Base-by-base conservation (phyloP, 1,284 basidiomycete species). In the Boletus semigastroideus region DNA sequence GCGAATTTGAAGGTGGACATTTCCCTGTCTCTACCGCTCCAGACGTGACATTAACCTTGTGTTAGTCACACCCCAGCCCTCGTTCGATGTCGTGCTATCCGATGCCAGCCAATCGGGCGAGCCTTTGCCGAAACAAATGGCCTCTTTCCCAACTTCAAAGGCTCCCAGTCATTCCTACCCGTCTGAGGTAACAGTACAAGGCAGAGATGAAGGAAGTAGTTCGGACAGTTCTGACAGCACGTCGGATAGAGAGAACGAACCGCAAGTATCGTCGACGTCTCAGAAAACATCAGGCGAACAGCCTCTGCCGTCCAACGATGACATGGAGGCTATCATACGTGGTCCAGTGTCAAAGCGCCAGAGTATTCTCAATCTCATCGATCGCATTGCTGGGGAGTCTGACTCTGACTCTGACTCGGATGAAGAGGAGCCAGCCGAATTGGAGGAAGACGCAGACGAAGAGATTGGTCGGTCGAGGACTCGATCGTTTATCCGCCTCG, bases 261-360 rank as follows among this genome's bases (percentile, higher is more conserved):
- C 44, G 19, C 47, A 55, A 19, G 53, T 37, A 4, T 5, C 20
- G 6, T 27, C 39, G 1, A 39, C 39, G 42, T 16, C 33, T 6
- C 47, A 43, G 30, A 51, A 42, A 48, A 48, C 39, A 7, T 34
- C 46, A 17, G 43, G 44, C 1, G 14, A 42, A 14, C 49, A 30
- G 37, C 57, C 59, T 22, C 56, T 48, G 0, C 60, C 63, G 9
- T 62, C 61, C 11, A 62, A 74, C 25, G 59, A 69, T 25, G 74
- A 79, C 50, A 55, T 82, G n/a, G 73, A 78, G 34, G 72, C 70
- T 41, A 56, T 82, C 49, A 70, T 83, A 25, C 75, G 72, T 54
- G 79, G 80, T 14, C 78, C 81, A 17, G 58, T 55, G 20, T 40
- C 63, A 28, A 63, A 67, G 17, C 48, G 42, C 0, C 53, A 52